Percentiles rank a stretch among this genome's conserved stretches.
These are phyloP conservation scores for Puya raimondii DNA, from an alignment of 176 grass and related monocot genomes.

Conservation along the genomic window DNA sequence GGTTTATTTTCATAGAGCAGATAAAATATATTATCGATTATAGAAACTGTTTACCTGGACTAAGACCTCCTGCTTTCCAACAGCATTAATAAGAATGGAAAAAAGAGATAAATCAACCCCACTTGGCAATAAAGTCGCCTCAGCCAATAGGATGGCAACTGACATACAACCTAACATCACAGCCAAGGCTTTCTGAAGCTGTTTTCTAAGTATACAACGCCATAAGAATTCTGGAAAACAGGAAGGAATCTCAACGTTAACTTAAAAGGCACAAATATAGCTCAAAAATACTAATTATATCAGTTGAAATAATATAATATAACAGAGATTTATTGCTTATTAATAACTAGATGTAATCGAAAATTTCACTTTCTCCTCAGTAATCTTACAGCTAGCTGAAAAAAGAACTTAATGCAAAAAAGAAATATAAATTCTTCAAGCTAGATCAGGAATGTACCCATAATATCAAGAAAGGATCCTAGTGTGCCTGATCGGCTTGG, in stretches of 20 bases:
- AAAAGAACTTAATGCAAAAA: too few species aligned
- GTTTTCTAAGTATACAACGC: slow-evolving; percentile 90
- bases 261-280: background rate
- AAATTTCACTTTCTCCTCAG: background rate
- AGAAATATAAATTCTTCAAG: background rate
- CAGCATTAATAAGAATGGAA: slow-evolving; percentile 90
- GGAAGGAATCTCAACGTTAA: slow-evolving; percentile 3
- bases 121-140: slow-evolving; percentile 93
- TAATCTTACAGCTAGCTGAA: too few species aligned
- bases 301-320: background rate
- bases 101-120: slow-evolving; percentile 94
- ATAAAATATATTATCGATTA: slow-evolving; percentile 3
- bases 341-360: background rate
- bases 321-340: background rate
- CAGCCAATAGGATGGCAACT: slow-evolving; percentile 91
- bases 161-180: slow-evolving; percentile 72
- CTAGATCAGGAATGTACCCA: slow-evolving; percentile 43
- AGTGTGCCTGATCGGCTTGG: slow-evolving; percentile 43
- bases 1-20: background rate
- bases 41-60: slow-evolving; percentile 70
- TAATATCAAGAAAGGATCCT: slow-evolving; percentile 66
- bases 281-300: background rate
- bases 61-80: slow-evolving; percentile 78
- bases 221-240: slow-evolving; percentile 77
- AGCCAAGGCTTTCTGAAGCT: slow-evolving; percentile 81